Conservation (phyloP, 116 monocot genomes). For the Zostera marina region DNA sequence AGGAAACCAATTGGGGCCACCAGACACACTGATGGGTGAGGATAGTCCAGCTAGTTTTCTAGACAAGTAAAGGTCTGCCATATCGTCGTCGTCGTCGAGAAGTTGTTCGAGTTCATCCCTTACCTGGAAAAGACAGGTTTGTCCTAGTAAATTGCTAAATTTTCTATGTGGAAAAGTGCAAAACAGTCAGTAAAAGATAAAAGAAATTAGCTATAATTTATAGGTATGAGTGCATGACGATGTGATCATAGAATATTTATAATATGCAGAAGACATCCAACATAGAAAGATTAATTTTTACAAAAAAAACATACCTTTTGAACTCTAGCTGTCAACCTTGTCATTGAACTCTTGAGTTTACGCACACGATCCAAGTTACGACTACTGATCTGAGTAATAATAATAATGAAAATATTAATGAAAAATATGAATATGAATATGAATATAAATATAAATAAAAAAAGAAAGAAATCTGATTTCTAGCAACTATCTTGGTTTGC, state of each 20-base stretch:
- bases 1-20: slow-evolving; percentile 44
- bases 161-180: not conserved
- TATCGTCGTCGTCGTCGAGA: slow-evolving; percentile 91
- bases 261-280: not conserved
- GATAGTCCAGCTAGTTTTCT: slow-evolving; percentile 57
- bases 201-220: not conserved
- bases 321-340: slow-evolving; percentile 80
- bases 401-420: not conserved
- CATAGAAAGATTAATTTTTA: not conserved
- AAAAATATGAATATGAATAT: not conserved
- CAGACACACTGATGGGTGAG: slow-evolving; percentile 51
- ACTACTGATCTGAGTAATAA: slow-evolving; percentile 66
- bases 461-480: not conserved
- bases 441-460: not conserved
- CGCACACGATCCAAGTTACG: slow-evolving; percentile 93
- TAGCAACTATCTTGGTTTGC: not conserved
- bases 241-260: not conserved
- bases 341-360: slow-evolving; percentile 93
- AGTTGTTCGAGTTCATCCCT: slow-evolving; percentile 96
- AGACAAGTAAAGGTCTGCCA: slow-evolving; percentile 94
- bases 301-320: slow-evolving; percentile 46
- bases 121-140: slow-evolving; percentile 28
- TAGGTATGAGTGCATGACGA: not conserved
- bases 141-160: not conserved
- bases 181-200: not conserved